phyloP scores from a whole-genome alignment of 805 yeast genomes.

The Lachancea waltii region DNA sequence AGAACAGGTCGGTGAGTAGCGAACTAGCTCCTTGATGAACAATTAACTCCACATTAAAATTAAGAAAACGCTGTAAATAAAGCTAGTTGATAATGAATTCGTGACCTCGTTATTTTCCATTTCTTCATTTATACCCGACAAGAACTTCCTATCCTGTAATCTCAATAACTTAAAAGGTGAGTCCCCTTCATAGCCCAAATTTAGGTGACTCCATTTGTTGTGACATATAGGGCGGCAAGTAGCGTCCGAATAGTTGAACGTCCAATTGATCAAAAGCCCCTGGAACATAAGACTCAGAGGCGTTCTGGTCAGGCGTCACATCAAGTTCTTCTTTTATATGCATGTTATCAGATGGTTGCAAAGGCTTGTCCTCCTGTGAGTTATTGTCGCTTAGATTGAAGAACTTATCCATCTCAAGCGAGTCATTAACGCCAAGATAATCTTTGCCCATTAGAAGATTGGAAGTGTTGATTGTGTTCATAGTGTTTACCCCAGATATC shows the following conservation, averaged over 20 bases:
- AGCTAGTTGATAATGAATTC: neutral
- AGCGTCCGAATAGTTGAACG: slow-evolving; percentile 76
- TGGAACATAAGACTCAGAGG: slow-evolving; percentile 47
- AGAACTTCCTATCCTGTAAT: neutral
- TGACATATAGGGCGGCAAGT: slow-evolving; percentile 77
- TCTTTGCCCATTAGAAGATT: slow-evolving; percentile 10
- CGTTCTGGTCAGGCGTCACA: slow-evolving; percentile 6
- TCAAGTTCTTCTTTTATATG: slow-evolving; percentile 1
- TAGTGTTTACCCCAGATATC: slow-evolving; percentile 17
- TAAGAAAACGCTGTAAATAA: too few species aligned
- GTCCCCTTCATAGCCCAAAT: neutral
- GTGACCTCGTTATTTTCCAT: neutral
- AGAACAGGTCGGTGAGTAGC: slow-evolving; percentile 7
- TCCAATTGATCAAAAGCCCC: slow-evolving; percentile 84
- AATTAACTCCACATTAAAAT: too few species aligned
- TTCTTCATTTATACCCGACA: neutral
- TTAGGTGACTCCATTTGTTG: slow-evolving; percentile 8
- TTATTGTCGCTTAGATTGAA: slow-evolving; percentile 4
- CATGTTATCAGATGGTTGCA: slow-evolving; percentile 4
- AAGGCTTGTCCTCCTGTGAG: slow-evolving; percentile 9
- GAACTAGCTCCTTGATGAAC: neutral
- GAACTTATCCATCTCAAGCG: slow-evolving; percentile 8
- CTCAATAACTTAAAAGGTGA: neutral
- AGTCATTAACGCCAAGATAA: slow-evolving; percentile 1
- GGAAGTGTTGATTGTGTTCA: slow-evolving; percentile 18